Evolutionary conservation across 495 filamentous ascomycete genomes (phyloP).

Genomic region (Bombardia bombarda): DNA sequence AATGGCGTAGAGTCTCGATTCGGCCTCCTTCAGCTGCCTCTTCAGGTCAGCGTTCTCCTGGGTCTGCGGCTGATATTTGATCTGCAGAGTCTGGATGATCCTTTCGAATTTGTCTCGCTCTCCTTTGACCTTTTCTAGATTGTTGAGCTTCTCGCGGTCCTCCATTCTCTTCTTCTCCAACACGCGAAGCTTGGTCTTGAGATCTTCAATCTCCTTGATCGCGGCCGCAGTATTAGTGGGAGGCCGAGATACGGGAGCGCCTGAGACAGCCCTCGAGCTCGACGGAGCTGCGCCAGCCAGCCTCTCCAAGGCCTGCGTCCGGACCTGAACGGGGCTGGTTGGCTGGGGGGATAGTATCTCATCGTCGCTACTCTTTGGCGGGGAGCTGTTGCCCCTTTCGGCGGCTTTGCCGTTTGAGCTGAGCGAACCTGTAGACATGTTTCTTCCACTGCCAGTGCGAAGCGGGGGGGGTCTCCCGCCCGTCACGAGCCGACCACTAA

Average conservation of each 20-base stretch:
- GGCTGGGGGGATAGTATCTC: conserved; percentile 35
- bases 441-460: conserved; percentile 27
- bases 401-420: conserved; percentile 16
- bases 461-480: conserved; percentile 21
- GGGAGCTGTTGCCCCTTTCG: conserved; percentile 26
- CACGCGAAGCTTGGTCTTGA: conserved; percentile 69
- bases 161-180: conserved; percentile 77
- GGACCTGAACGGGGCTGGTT: conserved; percentile 36
- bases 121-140: conserved; percentile 63
- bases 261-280: conserved; percentile 18
- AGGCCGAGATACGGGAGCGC: conserved; percentile 2
- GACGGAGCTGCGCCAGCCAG: conserved; percentile 28
- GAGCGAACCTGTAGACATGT: conserved; percentile 33
- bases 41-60: conserved; percentile 70
- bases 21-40: conserved; percentile 68
- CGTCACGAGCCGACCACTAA: conserved; percentile 25
- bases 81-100: conserved; percentile 86
- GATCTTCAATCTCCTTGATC: conserved; percentile 64
- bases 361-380: conserved; percentile 27
- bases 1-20: conserved; percentile 56
- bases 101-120: conserved; percentile 81
- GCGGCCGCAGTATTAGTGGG: conserved; percentile 29
- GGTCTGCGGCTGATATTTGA: conserved; percentile 81
- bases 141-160: conserved; percentile 80
- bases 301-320: conserved; percentile 38